phyloP scores from a whole-genome alignment of 345 rosid species.

The Lumnitzera racemosa region DNA sequence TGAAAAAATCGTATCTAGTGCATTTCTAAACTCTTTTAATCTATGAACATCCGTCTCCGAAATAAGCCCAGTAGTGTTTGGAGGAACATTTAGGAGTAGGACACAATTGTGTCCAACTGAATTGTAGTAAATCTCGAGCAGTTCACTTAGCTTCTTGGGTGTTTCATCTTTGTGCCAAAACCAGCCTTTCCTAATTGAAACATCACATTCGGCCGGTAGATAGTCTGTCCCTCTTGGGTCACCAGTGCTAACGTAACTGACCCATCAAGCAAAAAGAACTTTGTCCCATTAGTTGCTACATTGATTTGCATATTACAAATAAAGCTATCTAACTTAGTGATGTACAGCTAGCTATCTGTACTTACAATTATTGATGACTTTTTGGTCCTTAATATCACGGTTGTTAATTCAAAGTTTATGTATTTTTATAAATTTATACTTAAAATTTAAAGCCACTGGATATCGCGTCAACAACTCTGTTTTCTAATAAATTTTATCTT shows the following conservation, averaged over 20 bases:
- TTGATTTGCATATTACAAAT: no score
- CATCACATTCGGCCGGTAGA: conserved; percentile 69
- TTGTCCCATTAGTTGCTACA: no score
- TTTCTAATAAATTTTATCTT: no score
- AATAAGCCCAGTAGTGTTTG: conserved; percentile 57
- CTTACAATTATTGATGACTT: no score
- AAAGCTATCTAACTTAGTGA: no score
- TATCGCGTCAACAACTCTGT: no score
- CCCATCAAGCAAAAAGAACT: no score
- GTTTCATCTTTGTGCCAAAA: conserved; percentile 62
- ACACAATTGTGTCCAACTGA: conserved; percentile 67
- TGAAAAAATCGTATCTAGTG: conserved; percentile 42
- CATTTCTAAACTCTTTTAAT: conserved; percentile 32
- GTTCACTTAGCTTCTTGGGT: conserved; percentile 39
- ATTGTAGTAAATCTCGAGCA: conserved; percentile 54
- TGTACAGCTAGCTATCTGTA: no score
- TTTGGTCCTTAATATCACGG: no score
- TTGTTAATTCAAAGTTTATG: no score
- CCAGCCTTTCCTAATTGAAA: conserved; percentile 58
- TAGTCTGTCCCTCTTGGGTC: conserved; percentile 56
- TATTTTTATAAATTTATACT: no score
- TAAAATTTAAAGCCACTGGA: no score
- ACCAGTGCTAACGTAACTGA: conserved; percentile 48
- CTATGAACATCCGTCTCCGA: conserved; percentile 37
- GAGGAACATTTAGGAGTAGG: conserved; percentile 58